Evolutionary conservation across 257 asterid genomes (phyloP), one percentile per base, ranked within the genome.

Genomic region (Perilla frutescens): DNA sequence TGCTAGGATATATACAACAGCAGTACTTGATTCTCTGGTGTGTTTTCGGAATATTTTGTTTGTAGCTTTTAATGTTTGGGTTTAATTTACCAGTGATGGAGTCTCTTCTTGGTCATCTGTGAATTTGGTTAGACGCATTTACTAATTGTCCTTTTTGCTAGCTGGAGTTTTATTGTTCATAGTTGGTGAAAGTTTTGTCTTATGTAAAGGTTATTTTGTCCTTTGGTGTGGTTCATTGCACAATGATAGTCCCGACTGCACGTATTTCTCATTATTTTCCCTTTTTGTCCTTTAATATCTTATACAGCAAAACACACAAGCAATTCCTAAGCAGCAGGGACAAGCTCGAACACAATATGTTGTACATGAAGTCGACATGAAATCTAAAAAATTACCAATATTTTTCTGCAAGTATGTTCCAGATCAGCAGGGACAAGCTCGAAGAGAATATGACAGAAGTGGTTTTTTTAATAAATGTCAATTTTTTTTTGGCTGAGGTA

Each of bases 301-400:
- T 66, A 65, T 73, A 56, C 86, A 95, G 99, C 96, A 95, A 73
- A 92, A 95, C 53, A 90, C 96, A 41, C 84, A 86, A 65, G 76
- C 83, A 47, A 68, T 80, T 57, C 78, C 85, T 71, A 87, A 89
- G 87, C 91, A 83, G 85, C 86, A 76, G 72, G 90, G 77, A 84
- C 86, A 76, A 74, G 87, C 37, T 34, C n/a, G n/a, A 34, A 34
- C 37, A 34, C 37, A 34, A 2, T 34, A 34, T 62, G 14, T 3
- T 62, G 36, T 8, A 14, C 11, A 43, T 15, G 8, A 34, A 41
- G 54, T 61, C 34, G 8, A 63, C 37, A 41, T 20, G 68, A 62
- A 62, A 62, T 62, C 32, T 62, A 53, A 62, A 62, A n/a, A 62
- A 29, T 14, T 8, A 9, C 6, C 12, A 20, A 41, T 8, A 40